Evolutionary conservation across 306 rosid species (phyloP).

Genomic region (Begonia fuchsioides): DNA sequence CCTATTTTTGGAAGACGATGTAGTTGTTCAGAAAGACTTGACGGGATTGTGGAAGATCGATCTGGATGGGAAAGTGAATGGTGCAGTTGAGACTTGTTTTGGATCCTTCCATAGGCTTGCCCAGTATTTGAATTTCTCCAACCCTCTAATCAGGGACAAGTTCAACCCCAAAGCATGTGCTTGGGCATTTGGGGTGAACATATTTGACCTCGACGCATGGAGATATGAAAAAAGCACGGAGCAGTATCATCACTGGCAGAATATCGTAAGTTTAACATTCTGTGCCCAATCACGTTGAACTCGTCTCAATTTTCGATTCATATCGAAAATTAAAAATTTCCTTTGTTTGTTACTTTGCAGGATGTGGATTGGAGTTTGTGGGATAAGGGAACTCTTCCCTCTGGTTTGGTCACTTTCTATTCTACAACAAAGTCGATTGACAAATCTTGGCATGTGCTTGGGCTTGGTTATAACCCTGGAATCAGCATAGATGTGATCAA

Average conservation of each 20-base stretch:
- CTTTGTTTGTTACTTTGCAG: conserved; percentile 26
- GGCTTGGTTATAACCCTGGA: conserved; percentile 93
- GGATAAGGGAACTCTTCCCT: conserved; percentile 56
- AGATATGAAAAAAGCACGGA: conserved; percentile 70
- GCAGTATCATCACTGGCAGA: conserved; percentile 88
- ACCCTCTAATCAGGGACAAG: conserved; percentile 59
- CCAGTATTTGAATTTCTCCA: conserved; percentile 78
- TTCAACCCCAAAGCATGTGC: conserved; percentile 89
- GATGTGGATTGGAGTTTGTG: conserved; percentile 59
- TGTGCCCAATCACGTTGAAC: neutral
- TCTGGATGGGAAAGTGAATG: conserved; percentile 88
- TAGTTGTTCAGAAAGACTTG: conserved; percentile 91
- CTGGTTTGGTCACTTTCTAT: conserved; percentile 85
- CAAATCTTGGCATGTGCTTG: conserved; percentile 99
- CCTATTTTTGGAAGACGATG: conserved; percentile 78
- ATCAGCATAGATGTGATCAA: conserved; percentile 91
- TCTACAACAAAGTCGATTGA: conserved; percentile 85
- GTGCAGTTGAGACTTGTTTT: conserved; percentile 95
- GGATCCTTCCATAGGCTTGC: conserved; percentile 83
- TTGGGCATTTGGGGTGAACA: conserved; percentile 90
- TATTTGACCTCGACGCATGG: conserved; percentile 95
- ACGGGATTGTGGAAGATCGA: conserved; percentile 86
- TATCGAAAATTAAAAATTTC: neutral
- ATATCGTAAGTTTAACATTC: conserved; percentile 36
- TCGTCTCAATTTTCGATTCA: neutral